Evolutionary conservation across 495 filamentous ascomycete genomes (phyloP).

Genomic region (Paragyromitra xinjiangensis): DNA sequence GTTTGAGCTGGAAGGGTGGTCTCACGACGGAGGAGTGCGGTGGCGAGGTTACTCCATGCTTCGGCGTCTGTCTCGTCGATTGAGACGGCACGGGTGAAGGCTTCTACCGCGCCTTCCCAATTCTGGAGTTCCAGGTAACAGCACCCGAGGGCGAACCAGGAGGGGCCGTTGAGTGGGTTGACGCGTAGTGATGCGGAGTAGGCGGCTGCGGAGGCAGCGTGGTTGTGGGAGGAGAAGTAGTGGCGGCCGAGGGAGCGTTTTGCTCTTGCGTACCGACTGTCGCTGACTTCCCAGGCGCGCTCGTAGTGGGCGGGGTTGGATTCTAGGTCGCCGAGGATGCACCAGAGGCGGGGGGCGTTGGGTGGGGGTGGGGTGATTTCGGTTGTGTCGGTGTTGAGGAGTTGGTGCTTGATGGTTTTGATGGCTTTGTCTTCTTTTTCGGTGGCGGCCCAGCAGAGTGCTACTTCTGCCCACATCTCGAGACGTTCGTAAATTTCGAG

Average conservation of each 20-base stretch:
- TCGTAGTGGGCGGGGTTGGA: conserved; percentile 76
- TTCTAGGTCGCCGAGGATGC: conserved; percentile 92
- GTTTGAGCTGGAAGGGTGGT: conserved; percentile 51
- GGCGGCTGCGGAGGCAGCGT: conserved; percentile 74
- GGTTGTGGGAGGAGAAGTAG: conserved; percentile 70
- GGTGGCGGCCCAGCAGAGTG: conserved; percentile 82
- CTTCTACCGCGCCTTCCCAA: conserved; percentile 83
- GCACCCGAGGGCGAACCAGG: conserved; percentile 92
- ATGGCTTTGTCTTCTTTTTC: conserved; percentile 86
- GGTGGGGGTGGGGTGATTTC: conserved; percentile 72
- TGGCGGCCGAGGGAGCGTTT: conserved; percentile 85
- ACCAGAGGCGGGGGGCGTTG: conserved; percentile 88
- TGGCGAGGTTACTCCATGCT: conserved; percentile 93
- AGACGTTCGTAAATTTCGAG: conserved; percentile 96
- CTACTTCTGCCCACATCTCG: conserved; percentile 94
- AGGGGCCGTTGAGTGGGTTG: conserved; percentile 79
- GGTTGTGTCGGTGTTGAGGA: conserved; percentile 68
- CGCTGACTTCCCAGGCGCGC: conserved; percentile 88
- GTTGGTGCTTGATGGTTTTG: conserved; percentile 74
- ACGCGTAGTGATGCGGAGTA: conserved; percentile 78
- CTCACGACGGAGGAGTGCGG: conserved; percentile 69
- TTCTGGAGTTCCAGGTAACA: conserved; percentile 78
- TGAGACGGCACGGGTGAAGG: conserved; percentile 80
- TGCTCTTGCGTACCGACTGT: conserved; percentile 80
- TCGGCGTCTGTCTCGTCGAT: conserved; percentile 88